phyloP scores from a whole-genome alignment of 371 early-diverging fungal genomes.

The Batrachochytrium dendrobatidis region DNA sequence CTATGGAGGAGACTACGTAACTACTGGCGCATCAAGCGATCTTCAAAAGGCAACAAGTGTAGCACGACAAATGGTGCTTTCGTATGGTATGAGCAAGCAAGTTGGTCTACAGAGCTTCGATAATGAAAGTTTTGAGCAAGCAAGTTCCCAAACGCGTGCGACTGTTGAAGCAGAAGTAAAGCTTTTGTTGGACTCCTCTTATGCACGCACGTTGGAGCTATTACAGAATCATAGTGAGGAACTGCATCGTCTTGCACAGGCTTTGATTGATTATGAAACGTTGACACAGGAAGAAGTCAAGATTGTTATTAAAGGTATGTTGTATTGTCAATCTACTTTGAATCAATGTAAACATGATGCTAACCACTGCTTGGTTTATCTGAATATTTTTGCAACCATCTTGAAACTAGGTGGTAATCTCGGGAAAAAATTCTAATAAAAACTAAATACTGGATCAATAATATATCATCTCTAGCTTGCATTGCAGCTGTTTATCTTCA shows the following conservation, averaged over 20 bases:
- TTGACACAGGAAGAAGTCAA: constrained; percentile 81
- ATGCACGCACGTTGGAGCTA: constrained; percentile 57
- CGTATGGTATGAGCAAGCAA: constrained; percentile 91
- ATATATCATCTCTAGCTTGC: too few relatives aligned
- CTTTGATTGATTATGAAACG: constrained; percentile 90
- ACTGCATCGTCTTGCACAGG: constrained; percentile 83
- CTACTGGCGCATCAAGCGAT: constrained; percentile 89
- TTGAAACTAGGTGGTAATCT: too few relatives aligned
- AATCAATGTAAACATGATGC: too few relatives aligned
- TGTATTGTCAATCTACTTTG: too few relatives aligned
- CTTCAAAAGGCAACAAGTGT: constrained; percentile 84
- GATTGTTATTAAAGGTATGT: constrained; percentile 56
- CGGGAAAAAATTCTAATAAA: too few relatives aligned
- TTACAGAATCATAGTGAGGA: constrained; percentile 72
- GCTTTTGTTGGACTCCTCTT: constrained; percentile 53
- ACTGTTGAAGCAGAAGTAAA: constrained; percentile 82
- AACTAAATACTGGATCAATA: too few relatives aligned
- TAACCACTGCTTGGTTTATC: too few relatives aligned
- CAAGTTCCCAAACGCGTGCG: constrained; percentile 67
- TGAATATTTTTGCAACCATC: too few relatives aligned
- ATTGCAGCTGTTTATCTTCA: too few relatives aligned
- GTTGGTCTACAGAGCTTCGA: constrained; percentile 57
- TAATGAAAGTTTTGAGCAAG: constrained; percentile 62
- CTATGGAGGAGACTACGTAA: constrained; percentile 87
- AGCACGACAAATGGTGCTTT: constrained; percentile 86